Evolutionary conservation across 305 asterid genomes (phyloP), one percentile per base, ranked within the genome.

Genomic region (Fraxinus dipetala): DNA sequence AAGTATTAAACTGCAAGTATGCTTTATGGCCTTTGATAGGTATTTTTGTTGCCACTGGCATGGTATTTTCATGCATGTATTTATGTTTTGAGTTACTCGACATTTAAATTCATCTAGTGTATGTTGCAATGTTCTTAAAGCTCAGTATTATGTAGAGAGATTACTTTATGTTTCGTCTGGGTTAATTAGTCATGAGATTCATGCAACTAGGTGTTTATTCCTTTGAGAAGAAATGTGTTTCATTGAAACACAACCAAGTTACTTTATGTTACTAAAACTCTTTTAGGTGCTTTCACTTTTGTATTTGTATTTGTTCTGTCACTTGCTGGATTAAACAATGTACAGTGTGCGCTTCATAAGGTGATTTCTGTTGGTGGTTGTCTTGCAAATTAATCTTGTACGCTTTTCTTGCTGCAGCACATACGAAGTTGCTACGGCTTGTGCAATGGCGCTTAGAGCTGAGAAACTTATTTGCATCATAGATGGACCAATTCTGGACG

Each of bases 1-100:
- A 93, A 93, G 99, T 93, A 80, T 85, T 95, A 86, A 95, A 95
- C 88, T 95, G 99, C 99, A 95, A 95, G 99, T 95, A 94, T 88
- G 98, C 92, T 91, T 84, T 84, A 85, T 92, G 88, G 74, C 77
- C 82, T 89, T 87, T 79, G 30, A 76, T 91, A 85, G 92, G 94
- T 88, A 90, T 86, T 90, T 91, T 85, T 88, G 89, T 90, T 89
- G 85, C 80, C 78, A 48, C 45, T 80, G 84, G 89, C 82, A 81
- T 86, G 82, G 81, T 85, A 82, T 87, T 79, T 54, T 80, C 80
- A 67, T 85, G 59, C 82, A 43, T 70, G 16, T 74, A 51, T 75
- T 63, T 80, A 40, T 36, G 10, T 85, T 26, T 28, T 5, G 40
- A 30, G 38, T 69, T 65, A 14, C 75, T 13, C 3, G 9, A 70